These are phyloP conservation scores for Leccinum sublutescens DNA, from an alignment of 768 basidiomycete genomes.

Conservation along the genomic window DNA sequence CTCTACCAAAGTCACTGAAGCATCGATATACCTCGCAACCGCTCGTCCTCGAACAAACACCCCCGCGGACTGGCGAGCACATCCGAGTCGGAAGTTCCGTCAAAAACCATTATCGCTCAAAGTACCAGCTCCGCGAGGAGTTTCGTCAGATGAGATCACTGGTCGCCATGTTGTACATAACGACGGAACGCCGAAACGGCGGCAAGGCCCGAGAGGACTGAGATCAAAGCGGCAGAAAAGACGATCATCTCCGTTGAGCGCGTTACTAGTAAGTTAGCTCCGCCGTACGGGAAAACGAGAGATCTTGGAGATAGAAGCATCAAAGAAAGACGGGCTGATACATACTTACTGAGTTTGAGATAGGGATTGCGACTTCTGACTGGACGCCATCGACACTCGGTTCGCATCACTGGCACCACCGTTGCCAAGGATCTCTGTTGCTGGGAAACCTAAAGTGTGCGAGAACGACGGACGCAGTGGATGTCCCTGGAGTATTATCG, in stretches of 20 bases:
- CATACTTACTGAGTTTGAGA: neutral
- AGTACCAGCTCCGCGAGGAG: neutral
- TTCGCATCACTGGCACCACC: neutral
- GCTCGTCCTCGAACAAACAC: neutral
- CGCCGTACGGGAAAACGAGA: neutral
- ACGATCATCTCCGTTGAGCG: neutral
- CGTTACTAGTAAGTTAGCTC: neutral
- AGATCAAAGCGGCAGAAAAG: neutral
- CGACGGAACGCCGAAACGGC: neutral
- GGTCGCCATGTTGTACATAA: neutral
- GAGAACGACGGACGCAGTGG: neutral
- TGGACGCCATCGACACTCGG: neutral
- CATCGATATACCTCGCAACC: neutral
- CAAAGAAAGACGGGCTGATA: neutral
- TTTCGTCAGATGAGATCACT: neutral
- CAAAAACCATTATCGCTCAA: conserved; percentile 4
- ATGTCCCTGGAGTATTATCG: neutral
- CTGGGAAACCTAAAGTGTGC: neutral
- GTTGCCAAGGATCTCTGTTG: neutral
- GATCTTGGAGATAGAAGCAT: neutral
- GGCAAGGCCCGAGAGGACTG: neutral
- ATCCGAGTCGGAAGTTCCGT: conserved; percentile 4
- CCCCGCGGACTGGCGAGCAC: conserved; percentile 7
- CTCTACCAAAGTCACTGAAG: neutral
- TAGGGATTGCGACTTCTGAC: neutral